phyloP scores from a whole-genome alignment of 257 asterid genomes.

The Mitragyna speciosa region DNA sequence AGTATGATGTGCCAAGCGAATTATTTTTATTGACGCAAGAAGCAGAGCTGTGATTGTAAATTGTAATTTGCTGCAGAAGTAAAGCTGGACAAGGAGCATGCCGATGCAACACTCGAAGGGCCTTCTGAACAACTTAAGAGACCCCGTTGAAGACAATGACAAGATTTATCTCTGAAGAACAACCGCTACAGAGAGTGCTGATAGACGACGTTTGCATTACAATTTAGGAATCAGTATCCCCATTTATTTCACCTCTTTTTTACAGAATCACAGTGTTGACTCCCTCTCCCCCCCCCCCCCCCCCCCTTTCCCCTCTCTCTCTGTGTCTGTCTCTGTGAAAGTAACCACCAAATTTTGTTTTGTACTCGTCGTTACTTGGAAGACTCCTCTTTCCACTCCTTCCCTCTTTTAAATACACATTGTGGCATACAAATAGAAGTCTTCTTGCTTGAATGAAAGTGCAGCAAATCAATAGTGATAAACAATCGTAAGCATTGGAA shows the following conservation, averaged over 20 bases:
- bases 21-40: not conserved
- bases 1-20: not conserved
- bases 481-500: not conserved
- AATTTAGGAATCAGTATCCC: not conserved
- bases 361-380: not conserved
- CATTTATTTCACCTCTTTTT: not conserved
- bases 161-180: not conserved
- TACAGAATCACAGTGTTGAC: not conserved
- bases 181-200: not conserved
- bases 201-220: not conserved
- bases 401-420: not conserved
- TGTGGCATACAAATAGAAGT: not conserved
- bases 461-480: not conserved
- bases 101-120: slow-evolving; percentile 79
- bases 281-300: too few relatives aligned
- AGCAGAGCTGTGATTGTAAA: not conserved
- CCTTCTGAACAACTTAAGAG: slow-evolving; percentile 80
- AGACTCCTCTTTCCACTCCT: not conserved
- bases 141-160: slow-evolving; percentile 25
- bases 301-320: too few relatives aligned
- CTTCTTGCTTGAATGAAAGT: not conserved
- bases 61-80: slow-evolving; percentile 51
- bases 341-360: not conserved
- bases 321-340: not conserved
- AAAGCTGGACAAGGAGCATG: slow-evolving; percentile 72